Evolutionary conservation across 2,329 filamentous ascomycete genomes (phyloP).

Genomic region (Talaromyces sp.): DNA sequence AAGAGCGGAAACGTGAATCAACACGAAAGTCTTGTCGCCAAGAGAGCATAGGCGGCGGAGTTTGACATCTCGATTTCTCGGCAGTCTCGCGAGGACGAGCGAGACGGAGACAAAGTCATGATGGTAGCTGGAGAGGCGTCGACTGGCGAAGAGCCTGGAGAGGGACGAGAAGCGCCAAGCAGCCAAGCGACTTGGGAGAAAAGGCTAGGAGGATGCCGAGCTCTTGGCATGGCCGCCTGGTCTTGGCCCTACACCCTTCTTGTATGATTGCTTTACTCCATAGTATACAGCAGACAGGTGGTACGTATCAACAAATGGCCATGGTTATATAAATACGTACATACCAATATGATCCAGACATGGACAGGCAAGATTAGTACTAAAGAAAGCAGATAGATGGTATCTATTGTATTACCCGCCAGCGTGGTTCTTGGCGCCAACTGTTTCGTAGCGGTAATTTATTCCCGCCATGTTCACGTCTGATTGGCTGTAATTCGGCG

Average conservation of each 20-base stretch:
- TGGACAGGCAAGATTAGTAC: too few species aligned
- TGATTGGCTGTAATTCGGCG: background rate
- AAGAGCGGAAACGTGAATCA: constrained; percentile 5
- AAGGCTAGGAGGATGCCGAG: constrained; percentile 8
- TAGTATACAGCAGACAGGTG: too few species aligned
- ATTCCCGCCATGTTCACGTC: background rate
- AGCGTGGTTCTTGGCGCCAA: constrained; percentile 1
- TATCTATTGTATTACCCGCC: constrained; percentile 6
- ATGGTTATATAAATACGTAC: background rate
- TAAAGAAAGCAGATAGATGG: background rate
- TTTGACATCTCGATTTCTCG: constrained; percentile 6
- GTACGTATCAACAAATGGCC: too few species aligned
- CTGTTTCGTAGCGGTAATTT: background rate
- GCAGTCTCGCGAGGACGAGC: constrained; percentile 6
- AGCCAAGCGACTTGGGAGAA: constrained; percentile 7
- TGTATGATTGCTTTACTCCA: background rate
- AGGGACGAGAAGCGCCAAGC: background rate
- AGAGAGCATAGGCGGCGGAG: constrained; percentile 13
- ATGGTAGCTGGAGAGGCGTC: background rate
- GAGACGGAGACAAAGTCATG: background rate
- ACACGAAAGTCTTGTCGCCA: constrained; percentile 5
- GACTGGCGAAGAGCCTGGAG: background rate
- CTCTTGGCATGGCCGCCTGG: constrained; percentile 11
- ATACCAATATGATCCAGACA: background rate
- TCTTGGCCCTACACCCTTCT: background rate